These are phyloP conservation scores for Aspergillus sp. DNA, from an alignment of 2,329 filamentous ascomycete genomes.

Conservation along the genomic window DNA sequence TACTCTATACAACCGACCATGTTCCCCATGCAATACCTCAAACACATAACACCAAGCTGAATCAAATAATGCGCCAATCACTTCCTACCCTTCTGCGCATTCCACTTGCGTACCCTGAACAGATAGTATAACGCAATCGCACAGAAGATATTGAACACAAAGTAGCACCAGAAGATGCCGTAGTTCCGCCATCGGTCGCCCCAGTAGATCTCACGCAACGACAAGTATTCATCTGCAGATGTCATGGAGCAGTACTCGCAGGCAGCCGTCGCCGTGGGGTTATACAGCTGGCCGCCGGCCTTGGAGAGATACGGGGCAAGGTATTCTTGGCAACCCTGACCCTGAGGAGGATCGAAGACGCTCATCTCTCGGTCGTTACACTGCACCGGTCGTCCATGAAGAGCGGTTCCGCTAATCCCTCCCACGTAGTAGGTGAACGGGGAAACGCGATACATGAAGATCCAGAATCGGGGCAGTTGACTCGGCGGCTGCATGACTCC, in stretches of 20 bases:
- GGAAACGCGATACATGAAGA: slow-evolving; percentile 75
- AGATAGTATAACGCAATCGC: slow-evolving; percentile 54
- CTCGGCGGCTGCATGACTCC: slow-evolving; percentile 32
- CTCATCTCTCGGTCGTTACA: slow-evolving; percentile 70
- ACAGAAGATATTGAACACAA: slow-evolving; percentile 55
- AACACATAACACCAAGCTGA: too few relatives aligned
- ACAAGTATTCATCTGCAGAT: slow-evolving; percentile 37
- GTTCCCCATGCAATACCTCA: too few relatives aligned
- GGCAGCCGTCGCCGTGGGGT: slow-evolving; percentile 44
- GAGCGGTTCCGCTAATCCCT: slow-evolving; percentile 65
- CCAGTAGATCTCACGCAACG: slow-evolving; percentile 50
- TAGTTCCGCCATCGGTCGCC: slow-evolving; percentile 65
- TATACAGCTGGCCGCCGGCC: slow-evolving; percentile 53
- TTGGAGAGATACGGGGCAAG: slow-evolving; percentile 48
- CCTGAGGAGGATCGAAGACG: slow-evolving; percentile 57
- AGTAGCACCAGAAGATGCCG: slow-evolving; percentile 59
- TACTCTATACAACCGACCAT: too few relatives aligned
- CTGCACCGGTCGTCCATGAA: slow-evolving; percentile 62
- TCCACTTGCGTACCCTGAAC: slow-evolving; percentile 23
- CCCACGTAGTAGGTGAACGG: slow-evolving; percentile 57
- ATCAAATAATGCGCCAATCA: too few relatives aligned
- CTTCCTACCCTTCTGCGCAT: background rate
- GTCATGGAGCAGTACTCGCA: slow-evolving; percentile 50
- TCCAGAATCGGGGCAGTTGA: slow-evolving; percentile 68
- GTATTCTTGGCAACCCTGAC: slow-evolving; percentile 59